Evolutionary conservation across 805 yeast species (phyloP).

Genomic region (Millerozyma acaciae): DNA sequence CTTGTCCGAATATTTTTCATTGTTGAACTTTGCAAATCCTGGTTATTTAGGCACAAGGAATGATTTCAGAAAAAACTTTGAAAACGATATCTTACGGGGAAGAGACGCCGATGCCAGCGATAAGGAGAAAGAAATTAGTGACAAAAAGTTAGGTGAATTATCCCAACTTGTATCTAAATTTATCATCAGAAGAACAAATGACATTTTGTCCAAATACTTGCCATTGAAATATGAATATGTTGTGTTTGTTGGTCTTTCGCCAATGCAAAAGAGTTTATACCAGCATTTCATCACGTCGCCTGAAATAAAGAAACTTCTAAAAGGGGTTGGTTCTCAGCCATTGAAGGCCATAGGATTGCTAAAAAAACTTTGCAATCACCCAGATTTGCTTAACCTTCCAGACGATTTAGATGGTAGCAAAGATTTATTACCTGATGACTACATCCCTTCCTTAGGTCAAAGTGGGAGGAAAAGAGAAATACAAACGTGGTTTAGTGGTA

Average conservation of each 20-base stretch:
- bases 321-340: conserved; percentile 74
- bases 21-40: conserved; percentile 90
- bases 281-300: conserved; percentile 74
- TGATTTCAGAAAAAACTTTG: conserved; percentile 84
- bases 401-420: conserved; percentile 74
- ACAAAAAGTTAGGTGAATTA: conserved; percentile 62
- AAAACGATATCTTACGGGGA: conserved; percentile 72
- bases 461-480: conserved; percentile 66
- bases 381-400: conserved; percentile 73
- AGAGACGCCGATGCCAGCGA: conserved; percentile 90
- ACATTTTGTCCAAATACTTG: conserved; percentile 84
- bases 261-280: conserved; percentile 71
- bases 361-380: conserved; percentile 92
- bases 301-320: conserved; percentile 63
- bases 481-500: conserved; percentile 81
- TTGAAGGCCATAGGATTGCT: conserved; percentile 84
- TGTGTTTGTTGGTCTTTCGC: conserved; percentile 81
- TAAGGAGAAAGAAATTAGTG: conserved; percentile 66
- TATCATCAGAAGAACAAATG: conserved; percentile 93
- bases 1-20: conserved; percentile 86
- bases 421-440: conserved; percentile 69
- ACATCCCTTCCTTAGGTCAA: conserved; percentile 40
- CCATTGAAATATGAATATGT: conserved; percentile 97
- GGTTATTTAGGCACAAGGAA: conserved; percentile 80
- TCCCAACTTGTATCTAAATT: conserved; percentile 78